Percentiles rank a stretch among this genome's conserved stretches.
phyloP scores from a whole-genome alignment of 352 stramenopile genomes.

The Pythium volutum region DNA sequence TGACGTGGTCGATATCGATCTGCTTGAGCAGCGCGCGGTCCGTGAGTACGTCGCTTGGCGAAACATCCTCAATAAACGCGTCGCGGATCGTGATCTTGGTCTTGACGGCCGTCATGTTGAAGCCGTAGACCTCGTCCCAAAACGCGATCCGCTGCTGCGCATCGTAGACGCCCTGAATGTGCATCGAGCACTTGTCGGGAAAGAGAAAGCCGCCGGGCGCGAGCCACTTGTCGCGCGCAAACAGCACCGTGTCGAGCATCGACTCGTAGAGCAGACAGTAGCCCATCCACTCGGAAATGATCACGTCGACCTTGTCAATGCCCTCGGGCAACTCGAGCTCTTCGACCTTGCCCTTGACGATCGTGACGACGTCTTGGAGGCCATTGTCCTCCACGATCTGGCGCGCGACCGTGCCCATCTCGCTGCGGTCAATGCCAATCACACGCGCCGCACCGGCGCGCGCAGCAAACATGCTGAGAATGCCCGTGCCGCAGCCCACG shows the following conservation, averaged over 20 bases:
- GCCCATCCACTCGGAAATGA: constrained; percentile 99
- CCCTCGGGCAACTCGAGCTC: constrained; percentile 86
- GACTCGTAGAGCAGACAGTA: constrained; percentile 99
- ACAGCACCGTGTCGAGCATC: constrained; percentile 99
- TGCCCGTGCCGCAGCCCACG: constrained; percentile 96
- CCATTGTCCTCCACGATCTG: constrained; percentile 95
- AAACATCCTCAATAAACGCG: constrained; percentile 95
- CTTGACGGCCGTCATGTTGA: constrained; percentile 97
- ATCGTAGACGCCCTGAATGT: constrained; percentile 81
- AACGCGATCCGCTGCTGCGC: constrained; percentile 79
- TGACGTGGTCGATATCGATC: constrained; percentile 89
- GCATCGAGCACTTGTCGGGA: constrained; percentile 96
- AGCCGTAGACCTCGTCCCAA: constrained; percentile 98
- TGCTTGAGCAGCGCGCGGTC: constrained; percentile 80
- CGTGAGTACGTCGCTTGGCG: constrained; percentile 86
- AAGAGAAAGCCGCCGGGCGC: constrained; percentile 93
- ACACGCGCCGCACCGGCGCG: constrained; percentile 89
- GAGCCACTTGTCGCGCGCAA: constrained; percentile 96
- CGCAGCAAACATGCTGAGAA: constrained; percentile 97
- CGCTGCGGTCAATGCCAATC: constrained; percentile 94
- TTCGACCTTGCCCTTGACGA: constrained; percentile 95
- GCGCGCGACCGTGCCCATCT: constrained; percentile 92
- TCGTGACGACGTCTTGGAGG: constrained; percentile 87
- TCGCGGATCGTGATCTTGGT: constrained; percentile 93
- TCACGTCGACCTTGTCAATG: constrained; percentile 97